Base-by-base conservation (phyloP, 2,329 filamentous ascomycete genomes). In the Aureobasidium vineae region DNA sequence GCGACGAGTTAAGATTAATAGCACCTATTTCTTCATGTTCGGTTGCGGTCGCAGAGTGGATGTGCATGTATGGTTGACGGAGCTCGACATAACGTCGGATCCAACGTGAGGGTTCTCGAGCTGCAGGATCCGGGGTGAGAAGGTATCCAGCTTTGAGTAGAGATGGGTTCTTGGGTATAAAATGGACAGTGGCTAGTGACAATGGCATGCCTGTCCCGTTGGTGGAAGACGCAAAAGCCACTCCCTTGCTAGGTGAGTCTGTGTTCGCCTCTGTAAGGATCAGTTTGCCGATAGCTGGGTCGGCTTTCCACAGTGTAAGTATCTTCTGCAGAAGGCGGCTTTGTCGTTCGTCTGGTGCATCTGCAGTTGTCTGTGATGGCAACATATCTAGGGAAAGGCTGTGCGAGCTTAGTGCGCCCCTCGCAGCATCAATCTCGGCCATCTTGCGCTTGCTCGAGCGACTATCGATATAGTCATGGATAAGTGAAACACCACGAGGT, bases 31-130 rank as follows among this genome's bases (percentile, higher is more conserved):
- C 94, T 63, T 63, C 60, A 6, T 52, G 33, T 5, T 47, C 60
- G 71, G 98, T 95, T 21, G 94, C 93, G 47, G 96, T 90, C 0
- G 88, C 87, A 28, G 87, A 90, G 78, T 98, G 91, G 41, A 99
- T 86, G 77, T 98, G 92, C 63, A 99, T 83, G 75, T 98, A 99
- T 0, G 95, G 95, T 63, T 90, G 85, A 38, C 95, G 87, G 33
- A 99, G 85, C 78, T 99, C 95, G 59, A 97, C 91, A 74, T 96
- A 98, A 49, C 94, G 88, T 72, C 93, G 91, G 33, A 95, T 85
- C 95, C 95, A 99, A 68, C 90, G 86, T 26, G 88, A 90, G 2
- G 47, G 36, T 41, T 88, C 91, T 47, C 90, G 88, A 66, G 86
- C 87, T 64, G 91, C 89, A 65, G 88, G 88, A 63, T 91, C 89